phyloP scores from a whole-genome alignment of 2,329 filamentous ascomycete genomes.

The Aspergillus alliaceus region DNA sequence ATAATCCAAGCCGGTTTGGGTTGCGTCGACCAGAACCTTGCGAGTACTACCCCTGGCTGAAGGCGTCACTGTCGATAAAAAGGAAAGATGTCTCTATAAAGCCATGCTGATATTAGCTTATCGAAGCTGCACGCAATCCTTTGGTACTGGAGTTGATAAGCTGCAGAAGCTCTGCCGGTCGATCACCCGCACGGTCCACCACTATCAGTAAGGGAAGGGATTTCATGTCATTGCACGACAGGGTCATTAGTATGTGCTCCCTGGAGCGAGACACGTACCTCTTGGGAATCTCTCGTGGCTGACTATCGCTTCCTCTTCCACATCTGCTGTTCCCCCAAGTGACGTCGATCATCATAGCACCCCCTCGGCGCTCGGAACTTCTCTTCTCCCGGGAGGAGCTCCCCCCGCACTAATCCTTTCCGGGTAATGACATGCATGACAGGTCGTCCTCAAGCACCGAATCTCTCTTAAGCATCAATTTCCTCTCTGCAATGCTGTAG shows the following conservation, averaged over 20 bases:
- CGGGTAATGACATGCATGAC: background rate
- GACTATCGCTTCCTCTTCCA: background rate
- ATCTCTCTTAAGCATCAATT: no score
- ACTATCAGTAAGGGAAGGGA: background rate
- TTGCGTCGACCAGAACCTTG: no score
- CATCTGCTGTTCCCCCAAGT: background rate
- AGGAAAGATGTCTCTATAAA: background rate
- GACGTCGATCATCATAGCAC: slow-evolving; percentile 3
- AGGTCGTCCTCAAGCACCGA: background rate
- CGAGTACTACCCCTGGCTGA: background rate
- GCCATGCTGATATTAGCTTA: background rate
- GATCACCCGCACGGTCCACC: background rate
- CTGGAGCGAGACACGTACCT: background rate
- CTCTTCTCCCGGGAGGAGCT: background rate
- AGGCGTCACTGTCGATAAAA: no score
- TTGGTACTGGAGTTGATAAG: background rate
- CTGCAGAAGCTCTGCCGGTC: background rate
- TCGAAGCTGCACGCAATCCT: background rate
- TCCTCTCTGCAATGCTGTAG: no score
- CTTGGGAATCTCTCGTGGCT: background rate
- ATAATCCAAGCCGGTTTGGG: background rate
- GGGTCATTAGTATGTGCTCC: background rate
- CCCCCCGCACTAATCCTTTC: slow-evolving; percentile 7
- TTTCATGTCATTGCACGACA: background rate
- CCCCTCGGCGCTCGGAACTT: slow-evolving; percentile 7